Evolutionary conservation across 2,329 filamentous ascomycete species (phyloP).

Genomic region (Colletotrichum trifolii): DNA sequence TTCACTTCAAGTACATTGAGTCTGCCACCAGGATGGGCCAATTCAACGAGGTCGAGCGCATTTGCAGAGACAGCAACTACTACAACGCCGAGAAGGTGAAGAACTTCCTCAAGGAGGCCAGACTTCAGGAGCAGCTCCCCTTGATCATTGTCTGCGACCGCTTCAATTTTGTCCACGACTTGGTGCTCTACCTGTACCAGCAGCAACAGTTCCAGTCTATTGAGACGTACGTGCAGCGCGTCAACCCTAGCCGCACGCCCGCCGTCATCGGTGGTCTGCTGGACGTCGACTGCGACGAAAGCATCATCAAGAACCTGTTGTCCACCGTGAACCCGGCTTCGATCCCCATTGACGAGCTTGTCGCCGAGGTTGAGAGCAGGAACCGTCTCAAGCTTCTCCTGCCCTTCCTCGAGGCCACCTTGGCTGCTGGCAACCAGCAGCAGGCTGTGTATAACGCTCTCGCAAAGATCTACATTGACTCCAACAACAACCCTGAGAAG

Average conservation of each 20-base stretch:
- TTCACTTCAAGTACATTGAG: constrained; percentile 99
- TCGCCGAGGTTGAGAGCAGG: constrained; percentile 92
- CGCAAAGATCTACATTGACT: constrained; percentile 99
- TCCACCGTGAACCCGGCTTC: constrained; percentile 84
- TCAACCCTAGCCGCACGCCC: constrained; percentile 91
- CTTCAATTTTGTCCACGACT: constrained; percentile 98
- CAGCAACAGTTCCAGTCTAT: constrained; percentile 99
- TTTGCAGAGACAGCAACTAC: constrained; percentile 91
- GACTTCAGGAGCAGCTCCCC: constrained; percentile 89
- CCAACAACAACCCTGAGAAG: constrained; percentile 96
- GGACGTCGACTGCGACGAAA: constrained; percentile 97
- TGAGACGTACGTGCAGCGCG: constrained; percentile 96
- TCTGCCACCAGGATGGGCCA: constrained; percentile 94
- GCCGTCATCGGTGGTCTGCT: constrained; percentile 92
- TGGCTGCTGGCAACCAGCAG: constrained; percentile 92
- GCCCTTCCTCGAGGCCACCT: constrained; percentile 93
- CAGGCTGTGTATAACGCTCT: constrained; percentile 97
- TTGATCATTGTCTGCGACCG: constrained; percentile 98
- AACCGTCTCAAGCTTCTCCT: constrained; percentile 95
- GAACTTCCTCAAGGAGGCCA: constrained; percentile 98
- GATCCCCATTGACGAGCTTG: constrained; percentile 94
- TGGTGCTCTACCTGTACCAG: constrained; percentile 97
- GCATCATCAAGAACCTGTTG: constrained; percentile 92
- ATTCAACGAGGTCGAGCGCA: constrained; percentile 94
- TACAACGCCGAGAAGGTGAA: constrained; percentile 97